Conservation (phyloP, 371 early-diverging fungal species). For the Zopfochytrium polystomum region DNA sequence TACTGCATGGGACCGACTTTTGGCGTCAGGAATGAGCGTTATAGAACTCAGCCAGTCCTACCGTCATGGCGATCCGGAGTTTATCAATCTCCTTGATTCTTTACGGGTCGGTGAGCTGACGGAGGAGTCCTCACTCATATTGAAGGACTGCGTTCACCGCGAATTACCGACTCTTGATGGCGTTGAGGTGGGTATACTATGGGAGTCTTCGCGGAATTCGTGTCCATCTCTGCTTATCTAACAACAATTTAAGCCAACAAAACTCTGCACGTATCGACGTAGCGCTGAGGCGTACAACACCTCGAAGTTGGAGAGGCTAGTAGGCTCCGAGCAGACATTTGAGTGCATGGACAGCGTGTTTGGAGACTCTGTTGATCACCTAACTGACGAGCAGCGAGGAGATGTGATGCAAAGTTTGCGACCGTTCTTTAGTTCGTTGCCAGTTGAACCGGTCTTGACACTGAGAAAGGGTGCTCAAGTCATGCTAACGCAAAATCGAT, state of each 20-base stretch:
- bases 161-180: background rate
- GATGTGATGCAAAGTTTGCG: background rate
- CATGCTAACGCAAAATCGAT: slow-evolving; percentile 79
- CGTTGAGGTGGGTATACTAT: background rate
- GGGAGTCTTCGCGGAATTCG: background rate
- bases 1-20: slow-evolving; percentile 31
- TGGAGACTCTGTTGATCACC: background rate
- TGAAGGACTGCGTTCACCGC: background rate
- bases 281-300: slow-evolving; percentile 20
- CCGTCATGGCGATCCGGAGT: slow-evolving; percentile 45
- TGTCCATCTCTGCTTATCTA: background rate
- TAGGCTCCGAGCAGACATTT: background rate
- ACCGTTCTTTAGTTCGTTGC: slow-evolving; percentile 5
- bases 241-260: slow-evolving; percentile 14
- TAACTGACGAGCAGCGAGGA: background rate
- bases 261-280: slow-evolving; percentile 25
- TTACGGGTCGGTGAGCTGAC: slow-evolving; percentile 38
- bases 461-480: slow-evolving; percentile 82
- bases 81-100: slow-evolving; percentile 42
- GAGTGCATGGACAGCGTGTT: slow-evolving; percentile 5
- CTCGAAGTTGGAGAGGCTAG: slow-evolving; percentile 2
- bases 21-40: slow-evolving; percentile 26
- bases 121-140: background rate
- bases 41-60: slow-evolving; percentile 37
- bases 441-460: slow-evolving; percentile 15